phyloP scores from a whole-genome alignment of 148 eudicot genomes.

The Silene uniflora region DNA sequence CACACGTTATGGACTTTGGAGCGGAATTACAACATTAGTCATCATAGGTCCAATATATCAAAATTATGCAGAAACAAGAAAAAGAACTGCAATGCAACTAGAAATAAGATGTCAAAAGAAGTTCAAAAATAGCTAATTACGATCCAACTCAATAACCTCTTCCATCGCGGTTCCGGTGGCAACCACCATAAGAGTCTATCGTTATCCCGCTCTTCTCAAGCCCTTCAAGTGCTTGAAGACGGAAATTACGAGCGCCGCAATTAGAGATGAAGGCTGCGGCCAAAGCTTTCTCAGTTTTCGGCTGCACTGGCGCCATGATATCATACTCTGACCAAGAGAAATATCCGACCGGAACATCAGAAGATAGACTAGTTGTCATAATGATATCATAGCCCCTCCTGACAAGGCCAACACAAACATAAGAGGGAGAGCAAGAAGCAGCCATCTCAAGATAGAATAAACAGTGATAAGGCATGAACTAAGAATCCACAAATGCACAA shows the following conservation, averaged over 20 bases:
- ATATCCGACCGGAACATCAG: conserved; percentile 98
- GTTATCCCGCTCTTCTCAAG: conserved; percentile 62
- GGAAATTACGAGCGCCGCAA: conserved; percentile 88
- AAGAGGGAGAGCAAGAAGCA: conserved; percentile 12
- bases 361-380: conserved; percentile 97
- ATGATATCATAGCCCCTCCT: conserved; percentile 77
- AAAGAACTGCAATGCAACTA: neutral
- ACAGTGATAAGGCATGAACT: neutral
- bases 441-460: conserved; percentile 5
- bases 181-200: conserved; percentile 91
- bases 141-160: conserved; percentile 41
- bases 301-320: conserved; percentile 88
- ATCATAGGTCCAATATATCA: neutral
- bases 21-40: neutral
- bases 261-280: conserved; percentile 99
- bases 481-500: neutral
- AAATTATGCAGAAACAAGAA: conserved; percentile 3
- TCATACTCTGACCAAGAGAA: conserved; percentile 99
- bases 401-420: conserved; percentile 19
- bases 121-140: neutral
- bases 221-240: conserved; percentile 84
- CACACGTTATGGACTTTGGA: neutral
- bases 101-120: neutral
- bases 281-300: conserved; percentile 75
- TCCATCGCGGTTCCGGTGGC: conserved; percentile 89